Percentiles rank a stretch among this genome's conserved stretches.
These are phyloP conservation scores for Yamadazyma trypodendri DNA, from an alignment of 1,139 yeast species.

Conservation along the genomic window DNA sequence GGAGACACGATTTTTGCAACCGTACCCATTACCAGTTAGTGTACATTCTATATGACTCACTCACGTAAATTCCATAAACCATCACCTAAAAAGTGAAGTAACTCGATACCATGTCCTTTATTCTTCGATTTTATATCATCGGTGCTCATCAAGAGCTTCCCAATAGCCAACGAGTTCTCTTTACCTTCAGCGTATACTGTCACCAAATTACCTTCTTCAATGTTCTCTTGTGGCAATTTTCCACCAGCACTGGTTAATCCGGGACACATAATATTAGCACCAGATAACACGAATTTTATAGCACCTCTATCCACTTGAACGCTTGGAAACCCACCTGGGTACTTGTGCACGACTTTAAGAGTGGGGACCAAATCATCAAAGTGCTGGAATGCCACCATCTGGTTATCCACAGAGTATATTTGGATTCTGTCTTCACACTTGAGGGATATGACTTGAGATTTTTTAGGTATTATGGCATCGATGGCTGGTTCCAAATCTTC, in stretches of 20 bases:
- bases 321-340: slow-evolving; percentile 76
- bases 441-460: slow-evolving; percentile 76
- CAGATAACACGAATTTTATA: slow-evolving; percentile 87
- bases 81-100: slow-evolving; percentile 85
- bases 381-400: slow-evolving; percentile 77
- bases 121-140: slow-evolving; percentile 82
- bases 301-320: slow-evolving; percentile 97
- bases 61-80: slow-evolving; percentile 71
- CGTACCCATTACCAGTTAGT: slow-evolving; percentile 6
- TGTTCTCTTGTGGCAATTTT: slow-evolving; percentile 66
- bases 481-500: slow-evolving; percentile 71
- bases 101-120: slow-evolving; percentile 89
- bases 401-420: slow-evolving; percentile 70
- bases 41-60: slow-evolving; percentile 11
- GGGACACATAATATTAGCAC: slow-evolving; percentile 97
- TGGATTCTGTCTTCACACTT: slow-evolving; percentile 91
- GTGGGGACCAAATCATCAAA: slow-evolving; percentile 83
- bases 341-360: slow-evolving; percentile 74
- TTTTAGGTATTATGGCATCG: slow-evolving; percentile 86
- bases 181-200: slow-evolving; percentile 91
- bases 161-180: slow-evolving; percentile 87
- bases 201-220: slow-evolving; percentile 68
- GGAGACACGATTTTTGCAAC: slow-evolving; percentile 14
- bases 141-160: slow-evolving; percentile 82
- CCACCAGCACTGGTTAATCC: slow-evolving; percentile 95